Conservation (phyloP, 2,329 filamentous ascomycete genomes). For the Lecanosticta acicola region DNA sequence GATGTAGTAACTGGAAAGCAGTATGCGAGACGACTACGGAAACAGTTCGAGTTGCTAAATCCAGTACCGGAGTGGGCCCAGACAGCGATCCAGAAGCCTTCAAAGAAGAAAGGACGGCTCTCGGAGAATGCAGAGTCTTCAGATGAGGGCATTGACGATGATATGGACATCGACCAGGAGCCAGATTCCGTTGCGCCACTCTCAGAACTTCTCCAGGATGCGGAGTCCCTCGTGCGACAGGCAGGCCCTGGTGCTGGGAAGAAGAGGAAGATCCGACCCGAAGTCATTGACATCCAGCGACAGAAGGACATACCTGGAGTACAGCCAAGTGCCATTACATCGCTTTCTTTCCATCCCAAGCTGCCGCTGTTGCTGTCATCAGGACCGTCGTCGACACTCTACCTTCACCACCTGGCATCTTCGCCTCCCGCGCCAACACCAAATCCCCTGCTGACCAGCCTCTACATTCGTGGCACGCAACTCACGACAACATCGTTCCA, state of each 20-base stretch:
- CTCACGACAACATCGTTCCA: conserved; percentile 79
- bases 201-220: conserved; percentile 71
- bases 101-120: conserved; percentile 45
- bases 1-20: conserved; percentile 82
- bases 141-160: conserved; percentile 40
- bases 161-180: conserved; percentile 54
- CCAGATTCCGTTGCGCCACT: conserved; percentile 63
- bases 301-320: conserved; percentile 76
- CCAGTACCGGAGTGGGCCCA: conserved; percentile 58
- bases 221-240: conserved; percentile 57
- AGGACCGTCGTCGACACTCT: conserved; percentile 76
- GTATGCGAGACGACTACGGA: conserved; percentile 72
- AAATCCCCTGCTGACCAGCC: conserved; percentile 83
- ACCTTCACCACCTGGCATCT: conserved; percentile 81
- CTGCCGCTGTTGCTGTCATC: conserved; percentile 86
- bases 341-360: conserved; percentile 81
- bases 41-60: conserved; percentile 60
- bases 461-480: conserved; percentile 80
- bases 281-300: conserved; percentile 84
- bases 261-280: conserved; percentile 70
- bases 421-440: conserved; percentile 63
- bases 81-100: conserved; percentile 37
- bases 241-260: conserved; percentile 46
- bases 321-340: conserved; percentile 71
- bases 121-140: conserved; percentile 35